A percentile compares a stretch with the other conserved stretches of the same genome.
These are phyloP conservation scores for Podospora pseudoanserina DNA, from an alignment of 495 filamentous ascomycete species.

Conservation along the genomic window DNA sequence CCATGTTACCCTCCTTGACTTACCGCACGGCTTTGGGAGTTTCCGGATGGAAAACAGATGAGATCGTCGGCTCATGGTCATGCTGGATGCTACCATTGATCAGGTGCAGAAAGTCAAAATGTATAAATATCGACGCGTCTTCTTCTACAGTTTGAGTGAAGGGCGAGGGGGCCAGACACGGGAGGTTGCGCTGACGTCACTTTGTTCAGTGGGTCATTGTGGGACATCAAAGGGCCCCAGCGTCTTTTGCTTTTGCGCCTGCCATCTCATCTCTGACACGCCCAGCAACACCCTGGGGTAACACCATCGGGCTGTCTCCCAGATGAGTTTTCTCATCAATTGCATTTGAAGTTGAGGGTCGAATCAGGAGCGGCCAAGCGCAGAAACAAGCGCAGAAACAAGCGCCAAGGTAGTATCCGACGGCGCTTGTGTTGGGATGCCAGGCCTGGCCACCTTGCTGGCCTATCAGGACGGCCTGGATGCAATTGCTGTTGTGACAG, in stretches of 20 bases:
- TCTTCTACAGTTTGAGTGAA: neutral
- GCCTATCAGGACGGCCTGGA: neutral
- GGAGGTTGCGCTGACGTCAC: neutral
- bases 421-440: neutral
- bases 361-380: neutral
- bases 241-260: neutral
- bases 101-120: neutral
- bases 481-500: neutral
- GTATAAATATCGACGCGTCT: neutral
- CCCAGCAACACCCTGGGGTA: neutral
- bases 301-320: neutral
- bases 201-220: neutral
- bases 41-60: neutral
- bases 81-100: neutral
- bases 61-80: neutral
- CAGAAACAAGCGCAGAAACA: neutral
- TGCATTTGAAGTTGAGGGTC: neutral
- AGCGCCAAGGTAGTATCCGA: neutral
- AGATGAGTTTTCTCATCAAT: neutral
- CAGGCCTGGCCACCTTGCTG: neutral
- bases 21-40: neutral
- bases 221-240: neutral
- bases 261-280: conserved; percentile 10
- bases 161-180: neutral
- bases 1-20: neutral